A percentile compares a stretch with the other conserved stretches of the same genome.
These are phyloP conservation scores for Aaosphaeria arxii DNA, from an alignment of 2,329 filamentous ascomycete species.

Conservation along the genomic window DNA sequence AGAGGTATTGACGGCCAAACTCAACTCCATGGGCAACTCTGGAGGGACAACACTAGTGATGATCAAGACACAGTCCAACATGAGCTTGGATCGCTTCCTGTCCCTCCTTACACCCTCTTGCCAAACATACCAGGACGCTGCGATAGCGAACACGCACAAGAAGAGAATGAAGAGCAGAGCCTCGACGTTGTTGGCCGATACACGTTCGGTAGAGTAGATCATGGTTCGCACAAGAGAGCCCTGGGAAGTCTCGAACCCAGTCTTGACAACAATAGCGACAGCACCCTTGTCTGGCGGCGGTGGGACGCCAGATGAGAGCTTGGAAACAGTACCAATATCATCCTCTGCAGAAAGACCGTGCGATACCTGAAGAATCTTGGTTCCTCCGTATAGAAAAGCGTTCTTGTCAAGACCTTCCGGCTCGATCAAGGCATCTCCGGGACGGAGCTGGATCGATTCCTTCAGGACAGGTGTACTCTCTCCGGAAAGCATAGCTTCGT, in stretches of 20 bases:
- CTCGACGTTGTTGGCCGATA: constrained; percentile 97
- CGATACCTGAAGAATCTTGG: constrained; percentile 93
- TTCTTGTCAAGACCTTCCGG: constrained; percentile 94
- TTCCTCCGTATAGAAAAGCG: constrained; percentile 92
- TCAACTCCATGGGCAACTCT: constrained; percentile 96
- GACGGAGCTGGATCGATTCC: constrained; percentile 89
- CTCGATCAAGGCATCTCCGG: constrained; percentile 75
- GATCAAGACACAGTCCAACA: constrained; percentile 96
- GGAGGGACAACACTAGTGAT: constrained; percentile 98
- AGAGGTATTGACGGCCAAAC: constrained; percentile 95
- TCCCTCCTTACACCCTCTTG: constrained; percentile 91
- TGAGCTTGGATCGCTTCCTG: constrained; percentile 93
- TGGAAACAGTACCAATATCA: constrained; percentile 54
- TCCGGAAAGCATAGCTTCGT: constrained; percentile 98
- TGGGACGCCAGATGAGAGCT: constrained; percentile 72
- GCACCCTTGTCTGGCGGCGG: constrained; percentile 90
- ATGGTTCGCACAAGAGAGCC: constrained; percentile 96
- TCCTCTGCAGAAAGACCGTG: constrained; percentile 79
- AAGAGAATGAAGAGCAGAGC: constrained; percentile 97
- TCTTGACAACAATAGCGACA: constrained; percentile 92
- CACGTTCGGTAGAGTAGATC: constrained; percentile 98
- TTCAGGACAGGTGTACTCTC: constrained; percentile 97
- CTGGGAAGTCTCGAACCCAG: constrained; percentile 97
- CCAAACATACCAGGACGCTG: constrained; percentile 99
- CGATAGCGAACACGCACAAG: constrained; percentile 91